Conservation (phyloP, 2,329 filamentous ascomycete species). For the Neodidymelliopsis sp. region DNA sequence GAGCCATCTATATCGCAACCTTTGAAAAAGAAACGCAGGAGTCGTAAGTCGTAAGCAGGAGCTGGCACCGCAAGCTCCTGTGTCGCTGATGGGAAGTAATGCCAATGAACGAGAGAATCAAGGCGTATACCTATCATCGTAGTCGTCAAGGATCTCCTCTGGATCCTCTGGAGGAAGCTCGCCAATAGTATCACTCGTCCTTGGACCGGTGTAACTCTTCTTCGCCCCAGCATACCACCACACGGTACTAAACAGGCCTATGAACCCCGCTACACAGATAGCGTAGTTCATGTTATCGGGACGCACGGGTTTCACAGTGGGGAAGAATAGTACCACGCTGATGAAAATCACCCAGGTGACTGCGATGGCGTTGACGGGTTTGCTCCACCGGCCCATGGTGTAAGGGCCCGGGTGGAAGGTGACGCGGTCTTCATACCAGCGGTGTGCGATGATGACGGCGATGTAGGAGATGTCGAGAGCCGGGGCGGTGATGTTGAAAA, state of each 20-base stretch:
- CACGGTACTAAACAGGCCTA: conserved; percentile 56
- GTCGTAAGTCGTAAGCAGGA: conserved; percentile 1
- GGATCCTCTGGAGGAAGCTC: conserved; percentile 52
- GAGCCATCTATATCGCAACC: background rate
- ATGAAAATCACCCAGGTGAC: conserved; percentile 70
- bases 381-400: conserved; percentile 64
- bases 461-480: conserved; percentile 63
- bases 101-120: too few species aligned
- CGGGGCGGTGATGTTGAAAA: conserved; percentile 58
- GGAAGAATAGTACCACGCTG: conserved; percentile 65
- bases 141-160: conserved; percentile 48
- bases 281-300: conserved; percentile 59
- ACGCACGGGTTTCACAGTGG: conserved; percentile 53
- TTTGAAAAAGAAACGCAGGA: background rate
- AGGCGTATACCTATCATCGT: conserved; percentile 33
- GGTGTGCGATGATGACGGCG: conserved; percentile 66
- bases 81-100: too few species aligned
- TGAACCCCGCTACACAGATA: conserved; percentile 56
- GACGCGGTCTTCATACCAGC: conserved; percentile 61
- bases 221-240: conserved; percentile 56
- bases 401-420: conserved; percentile 65
- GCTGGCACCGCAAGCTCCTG: too few species aligned
- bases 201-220: conserved; percentile 65
- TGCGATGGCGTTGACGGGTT: conserved; percentile 63
- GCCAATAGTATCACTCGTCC: conserved; percentile 61